Conservation (phyloP, 139 green algal genomes). For the Closterium sp. region DNA sequence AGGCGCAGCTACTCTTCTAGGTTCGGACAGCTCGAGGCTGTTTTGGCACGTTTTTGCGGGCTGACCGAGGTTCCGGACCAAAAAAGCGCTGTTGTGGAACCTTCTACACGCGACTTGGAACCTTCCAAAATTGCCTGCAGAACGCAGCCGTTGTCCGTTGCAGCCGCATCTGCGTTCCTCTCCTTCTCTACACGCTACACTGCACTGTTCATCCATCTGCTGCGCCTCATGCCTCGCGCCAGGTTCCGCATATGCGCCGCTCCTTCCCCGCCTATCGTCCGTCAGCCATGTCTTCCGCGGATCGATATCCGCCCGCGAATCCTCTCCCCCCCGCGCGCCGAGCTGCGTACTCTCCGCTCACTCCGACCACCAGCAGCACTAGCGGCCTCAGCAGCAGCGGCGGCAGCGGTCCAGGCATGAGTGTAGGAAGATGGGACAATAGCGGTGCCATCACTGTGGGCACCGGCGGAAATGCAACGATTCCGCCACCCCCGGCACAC, state of each 20-base stretch:
- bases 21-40: no score
- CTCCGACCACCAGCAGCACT: not conserved
- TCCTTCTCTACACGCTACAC: no score
- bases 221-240: no score
- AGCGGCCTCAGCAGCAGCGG: not conserved
- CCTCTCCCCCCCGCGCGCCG: not conserved
- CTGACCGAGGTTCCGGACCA: no score
- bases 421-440: not conserved
- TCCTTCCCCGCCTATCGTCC: not conserved
- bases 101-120: no score
- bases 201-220: no score
- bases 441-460: not conserved
- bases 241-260: not conserved
- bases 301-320: not conserved
- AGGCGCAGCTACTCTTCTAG: no score
- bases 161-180: no score
- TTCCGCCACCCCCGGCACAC: not conserved
- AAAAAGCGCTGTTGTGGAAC: no score
- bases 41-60: no score
- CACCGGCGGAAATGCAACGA: not conserved
- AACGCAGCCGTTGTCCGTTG: no score
- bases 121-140: no score
- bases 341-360: not conserved
- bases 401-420: not conserved
- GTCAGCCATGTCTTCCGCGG: not conserved